Evolutionary conservation across 2,329 filamentous ascomycete genomes (phyloP).

Genomic region (Pseudogymnoascus sp.): DNA sequence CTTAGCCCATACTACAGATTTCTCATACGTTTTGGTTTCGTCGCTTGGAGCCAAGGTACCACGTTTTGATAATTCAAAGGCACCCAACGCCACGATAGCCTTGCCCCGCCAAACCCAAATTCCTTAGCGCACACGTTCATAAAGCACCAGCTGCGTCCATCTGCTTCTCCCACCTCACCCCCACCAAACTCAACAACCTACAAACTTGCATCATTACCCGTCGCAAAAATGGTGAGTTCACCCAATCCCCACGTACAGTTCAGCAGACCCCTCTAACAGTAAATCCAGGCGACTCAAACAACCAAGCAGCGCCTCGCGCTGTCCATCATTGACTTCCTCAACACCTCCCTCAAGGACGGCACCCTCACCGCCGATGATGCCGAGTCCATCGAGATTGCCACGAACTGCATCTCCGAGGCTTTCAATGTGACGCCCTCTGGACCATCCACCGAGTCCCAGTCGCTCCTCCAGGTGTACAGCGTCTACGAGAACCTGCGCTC

Average conservation of each 20-base stretch:
- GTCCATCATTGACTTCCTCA: conserved; percentile 93
- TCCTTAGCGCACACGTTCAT: conserved; percentile 3
- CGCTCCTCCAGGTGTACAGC: conserved; percentile 81
- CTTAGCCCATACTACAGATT: background rate
- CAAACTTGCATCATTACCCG: background rate
- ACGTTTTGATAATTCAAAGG: background rate
- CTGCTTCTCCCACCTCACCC: background rate
- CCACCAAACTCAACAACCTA: background rate
- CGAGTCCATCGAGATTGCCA: conserved; percentile 88
- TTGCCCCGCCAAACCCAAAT: conserved; percentile 6
- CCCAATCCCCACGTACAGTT: background rate
- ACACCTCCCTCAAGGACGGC: conserved; percentile 74
- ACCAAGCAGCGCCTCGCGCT: conserved; percentile 77
- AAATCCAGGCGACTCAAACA: conserved; percentile 17
- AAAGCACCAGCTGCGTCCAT: background rate
- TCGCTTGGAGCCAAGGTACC: background rate
- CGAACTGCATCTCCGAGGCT: conserved; percentile 87
- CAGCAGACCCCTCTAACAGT: background rate
- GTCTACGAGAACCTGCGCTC: conserved; percentile 91
- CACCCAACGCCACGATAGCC: conserved; percentile 1
- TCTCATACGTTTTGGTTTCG: background rate
- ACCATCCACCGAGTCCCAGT: conserved; percentile 65
- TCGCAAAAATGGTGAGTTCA: conserved; percentile 12
- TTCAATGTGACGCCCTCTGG: conserved; percentile 91
- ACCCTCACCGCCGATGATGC: conserved; percentile 80